Evolutionary conservation across 2,329 filamentous ascomycete species (phyloP).

Genomic region (Sarocladium kiliense): DNA sequence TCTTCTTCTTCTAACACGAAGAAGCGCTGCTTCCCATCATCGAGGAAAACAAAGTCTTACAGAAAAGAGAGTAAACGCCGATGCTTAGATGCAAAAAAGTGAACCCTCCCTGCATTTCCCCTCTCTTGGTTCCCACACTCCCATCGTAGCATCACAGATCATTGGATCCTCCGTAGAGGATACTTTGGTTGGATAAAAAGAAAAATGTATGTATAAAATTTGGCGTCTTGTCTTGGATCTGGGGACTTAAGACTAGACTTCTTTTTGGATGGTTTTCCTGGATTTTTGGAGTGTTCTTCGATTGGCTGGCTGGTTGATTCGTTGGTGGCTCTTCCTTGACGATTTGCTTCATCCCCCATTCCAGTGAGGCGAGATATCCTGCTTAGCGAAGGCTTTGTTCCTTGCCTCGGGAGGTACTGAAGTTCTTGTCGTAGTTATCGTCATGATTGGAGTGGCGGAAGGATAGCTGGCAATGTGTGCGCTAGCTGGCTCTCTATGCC

Average conservation of each 20-base stretch:
- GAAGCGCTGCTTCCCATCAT: no score
- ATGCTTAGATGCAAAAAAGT: neutral
- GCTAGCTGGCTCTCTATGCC: conserved; percentile 6
- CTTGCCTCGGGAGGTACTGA: neutral
- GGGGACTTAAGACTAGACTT: neutral
- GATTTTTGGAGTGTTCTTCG: neutral
- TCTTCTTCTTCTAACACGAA: no score
- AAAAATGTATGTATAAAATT: neutral
- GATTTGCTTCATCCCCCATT: neutral
- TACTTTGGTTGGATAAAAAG: neutral
- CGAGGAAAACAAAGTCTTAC: no score
- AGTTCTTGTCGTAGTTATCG: neutral
- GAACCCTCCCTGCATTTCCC: neutral
- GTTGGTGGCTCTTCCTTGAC: neutral
- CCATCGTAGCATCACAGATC: neutral
- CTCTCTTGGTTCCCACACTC: neutral
- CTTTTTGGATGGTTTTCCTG: neutral
- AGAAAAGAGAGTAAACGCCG: no score
- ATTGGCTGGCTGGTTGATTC: neutral
- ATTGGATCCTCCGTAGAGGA: neutral
- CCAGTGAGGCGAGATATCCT: no score
- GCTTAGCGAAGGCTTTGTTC: no score
- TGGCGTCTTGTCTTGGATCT: neutral
- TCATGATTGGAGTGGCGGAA: neutral
- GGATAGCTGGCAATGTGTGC: neutral